Percentiles rank a stretch among this genome's conserved stretches.
phyloP scores from a whole-genome alignment of 2,329 filamentous ascomycete genomes.

The Aspergillus fijiensis region DNA sequence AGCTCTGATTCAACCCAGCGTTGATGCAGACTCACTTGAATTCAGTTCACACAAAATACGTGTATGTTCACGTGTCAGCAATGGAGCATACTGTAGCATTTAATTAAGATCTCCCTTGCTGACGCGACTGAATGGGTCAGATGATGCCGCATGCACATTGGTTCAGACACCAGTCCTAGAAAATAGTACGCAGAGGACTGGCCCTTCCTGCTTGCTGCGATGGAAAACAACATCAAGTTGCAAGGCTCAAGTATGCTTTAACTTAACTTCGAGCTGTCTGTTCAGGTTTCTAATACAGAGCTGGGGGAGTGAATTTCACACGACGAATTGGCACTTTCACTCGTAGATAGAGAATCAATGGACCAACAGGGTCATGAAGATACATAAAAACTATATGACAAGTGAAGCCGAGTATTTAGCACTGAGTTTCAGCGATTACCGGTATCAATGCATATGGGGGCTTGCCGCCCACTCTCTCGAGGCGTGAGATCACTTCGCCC shows the following conservation, averaged over 20 bases:
- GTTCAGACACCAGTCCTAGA: too few relatives aligned
- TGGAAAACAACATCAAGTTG: too few relatives aligned
- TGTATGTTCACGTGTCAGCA: too few relatives aligned
- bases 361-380: neutral
- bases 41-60: too few relatives aligned
- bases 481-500: neutral
- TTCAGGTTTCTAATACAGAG: neutral
- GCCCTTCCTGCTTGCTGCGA: too few relatives aligned
- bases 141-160: too few relatives aligned
- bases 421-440: neutral
- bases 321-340: neutral
- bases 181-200: too few relatives aligned
- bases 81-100: neutral
- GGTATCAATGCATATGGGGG: neutral
- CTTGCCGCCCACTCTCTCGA: neutral
- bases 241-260: too few relatives aligned
- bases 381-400: neutral
- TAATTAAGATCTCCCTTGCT: neutral
- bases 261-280: too few relatives aligned
- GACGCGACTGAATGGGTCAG: neutral
- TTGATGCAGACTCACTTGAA: too few relatives aligned
- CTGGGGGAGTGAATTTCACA: neutral
- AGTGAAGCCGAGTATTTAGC: neutral
- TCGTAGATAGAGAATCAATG: neutral
- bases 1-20: neutral